These are phyloP conservation scores for Stachybotrys elegans DNA, from an alignment of 2,329 filamentous ascomycete species.

Conservation along the genomic window DNA sequence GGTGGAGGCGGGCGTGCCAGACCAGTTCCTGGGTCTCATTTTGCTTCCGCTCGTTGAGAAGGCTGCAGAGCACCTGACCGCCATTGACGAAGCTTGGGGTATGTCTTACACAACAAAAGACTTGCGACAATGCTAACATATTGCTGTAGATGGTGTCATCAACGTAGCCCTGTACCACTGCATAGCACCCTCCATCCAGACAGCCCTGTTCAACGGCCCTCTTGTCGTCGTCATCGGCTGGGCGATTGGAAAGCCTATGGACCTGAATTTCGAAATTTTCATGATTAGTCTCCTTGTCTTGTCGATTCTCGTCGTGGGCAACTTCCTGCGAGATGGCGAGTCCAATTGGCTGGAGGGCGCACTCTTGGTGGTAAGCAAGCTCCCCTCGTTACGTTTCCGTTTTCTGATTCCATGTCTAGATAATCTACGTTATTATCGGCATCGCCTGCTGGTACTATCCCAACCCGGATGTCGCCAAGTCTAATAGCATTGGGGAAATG, in stretches of 20 bases:
- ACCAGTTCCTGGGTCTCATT: constrained; percentile 47
- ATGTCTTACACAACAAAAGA: not conserved
- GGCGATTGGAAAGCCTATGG: constrained; percentile 60
- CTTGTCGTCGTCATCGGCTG: constrained; percentile 68
- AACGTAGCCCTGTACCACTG: constrained; percentile 69
- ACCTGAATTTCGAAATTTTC: constrained; percentile 71
- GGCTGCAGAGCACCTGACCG: constrained; percentile 64
- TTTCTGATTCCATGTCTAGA: constrained; percentile 8
- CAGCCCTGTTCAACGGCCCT: constrained; percentile 69
- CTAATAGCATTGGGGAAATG: constrained; percentile 21
- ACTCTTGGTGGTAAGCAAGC: constrained; percentile 52
- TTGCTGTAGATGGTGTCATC: constrained; percentile 48
- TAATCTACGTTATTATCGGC: constrained; percentile 39
- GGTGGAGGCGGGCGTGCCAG: constrained; percentile 23
- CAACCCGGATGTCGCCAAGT: constrained; percentile 31
- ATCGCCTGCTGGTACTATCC: constrained; percentile 41
- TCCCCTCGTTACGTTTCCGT: rapidly evolving
- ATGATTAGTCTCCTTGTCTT: constrained; percentile 70
- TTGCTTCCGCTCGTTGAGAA: constrained; percentile 66
- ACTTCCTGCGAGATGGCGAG: constrained; percentile 69
- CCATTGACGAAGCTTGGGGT: constrained; percentile 63
- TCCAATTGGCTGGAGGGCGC: constrained; percentile 72
- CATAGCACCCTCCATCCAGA: constrained; percentile 69
- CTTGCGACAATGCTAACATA: not conserved
- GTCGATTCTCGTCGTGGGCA: constrained; percentile 68